Evolutionary conservation across 169 alveolate genomes (phyloP).

Genomic region (Cryptosporidium ubiquitum): DNA sequence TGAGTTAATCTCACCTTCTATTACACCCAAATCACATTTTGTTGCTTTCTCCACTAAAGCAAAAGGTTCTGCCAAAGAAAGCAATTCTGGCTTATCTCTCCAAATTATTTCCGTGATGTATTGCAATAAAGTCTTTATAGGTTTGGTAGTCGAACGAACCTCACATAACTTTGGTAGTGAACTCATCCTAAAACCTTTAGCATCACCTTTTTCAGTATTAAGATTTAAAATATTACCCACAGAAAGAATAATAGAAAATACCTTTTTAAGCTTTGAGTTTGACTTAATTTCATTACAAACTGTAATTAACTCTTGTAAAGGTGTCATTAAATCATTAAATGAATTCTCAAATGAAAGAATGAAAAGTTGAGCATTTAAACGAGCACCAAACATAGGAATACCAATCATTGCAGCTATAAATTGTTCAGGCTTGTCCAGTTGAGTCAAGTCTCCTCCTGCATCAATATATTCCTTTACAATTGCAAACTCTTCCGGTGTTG

Average conservation of each 20-base stretch:
- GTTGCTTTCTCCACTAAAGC: slow-evolving; percentile 76
- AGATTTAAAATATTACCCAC: slow-evolving; percentile 87
- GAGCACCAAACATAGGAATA: slow-evolving; percentile 86
- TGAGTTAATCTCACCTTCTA: slow-evolving; percentile 76
- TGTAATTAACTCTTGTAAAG: slow-evolving; percentile 83
- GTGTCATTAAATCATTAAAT: slow-evolving; percentile 83
- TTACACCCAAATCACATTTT: slow-evolving; percentile 73
- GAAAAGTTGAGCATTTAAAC: slow-evolving; percentile 86
- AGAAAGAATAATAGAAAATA: slow-evolving; percentile 84
- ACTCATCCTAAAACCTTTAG: slow-evolving; percentile 89
- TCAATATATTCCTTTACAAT: slow-evolving; percentile 87
- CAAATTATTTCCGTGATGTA: slow-evolving; percentile 83
- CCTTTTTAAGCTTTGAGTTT: slow-evolving; percentile 80
- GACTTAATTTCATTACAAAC: slow-evolving; percentile 84
- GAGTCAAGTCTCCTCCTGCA: slow-evolving; percentile 87
- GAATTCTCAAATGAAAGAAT: slow-evolving; percentile 86
- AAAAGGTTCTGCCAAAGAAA: slow-evolving; percentile 70
- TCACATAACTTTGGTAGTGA: slow-evolving; percentile 86
- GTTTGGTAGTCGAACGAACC: slow-evolving; percentile 88
- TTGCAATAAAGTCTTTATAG: slow-evolving; percentile 87
- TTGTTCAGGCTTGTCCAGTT: slow-evolving; percentile 90
- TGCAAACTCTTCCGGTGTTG: slow-evolving; percentile 87
- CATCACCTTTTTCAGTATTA: slow-evolving; percentile 90
- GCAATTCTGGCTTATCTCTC: slow-evolving; percentile 76
- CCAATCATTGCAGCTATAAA: slow-evolving; percentile 89